Evolutionary conservation across 345 rosid genomes (phyloP), one percentile per base, ranked within the genome.

Genomic region (Eutrema heterophyllum): DNA sequence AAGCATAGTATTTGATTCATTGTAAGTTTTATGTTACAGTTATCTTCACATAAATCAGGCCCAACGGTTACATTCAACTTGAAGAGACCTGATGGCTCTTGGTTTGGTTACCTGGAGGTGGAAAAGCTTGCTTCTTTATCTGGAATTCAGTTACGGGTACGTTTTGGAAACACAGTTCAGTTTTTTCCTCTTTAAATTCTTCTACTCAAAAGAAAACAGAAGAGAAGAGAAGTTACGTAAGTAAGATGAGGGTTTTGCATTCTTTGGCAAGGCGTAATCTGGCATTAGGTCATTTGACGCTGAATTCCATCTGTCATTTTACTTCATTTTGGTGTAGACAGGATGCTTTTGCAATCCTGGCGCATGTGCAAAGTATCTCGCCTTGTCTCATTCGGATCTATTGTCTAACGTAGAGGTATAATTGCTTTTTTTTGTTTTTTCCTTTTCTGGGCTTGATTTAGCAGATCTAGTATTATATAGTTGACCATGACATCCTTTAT

Each of bases 291-390:
- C 9, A 21, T 38, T 35, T 63, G 53, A 61, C 72, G 32, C 32
- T 70, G 56, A 51, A 51, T 58, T 52, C 6, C 32, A 38, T 60
- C 11, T 68, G 15, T 78, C 64, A 51, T 9, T 49, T 46, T 51
- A 24, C 50, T 70, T 70, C 46, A 8, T 82, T 85, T 81, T 72
- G 79, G 73, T 84, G 65, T 87, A 95, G 99, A 92, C 99, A 81
- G 99, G 99, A 77, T 95, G 99, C 85, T 95, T 95, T 82, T 92
- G 99, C 88, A 95, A 94, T 83, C 98, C 98, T 14, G 98, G 98
- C 60, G 96, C 98, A 62, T 94, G 98, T 83, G 97, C 96, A 46
- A 94, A 94, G 81, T 88, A 88, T 82, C 96, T 94, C 74, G 83
- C 83, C 60, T 86, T 94, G 74, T 87, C 97, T 78, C 97, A 94